These are phyloP conservation scores for Plasmodium yoelii DNA, from an alignment of 169 alveolate species.

Conservation along the genomic window DNA sequence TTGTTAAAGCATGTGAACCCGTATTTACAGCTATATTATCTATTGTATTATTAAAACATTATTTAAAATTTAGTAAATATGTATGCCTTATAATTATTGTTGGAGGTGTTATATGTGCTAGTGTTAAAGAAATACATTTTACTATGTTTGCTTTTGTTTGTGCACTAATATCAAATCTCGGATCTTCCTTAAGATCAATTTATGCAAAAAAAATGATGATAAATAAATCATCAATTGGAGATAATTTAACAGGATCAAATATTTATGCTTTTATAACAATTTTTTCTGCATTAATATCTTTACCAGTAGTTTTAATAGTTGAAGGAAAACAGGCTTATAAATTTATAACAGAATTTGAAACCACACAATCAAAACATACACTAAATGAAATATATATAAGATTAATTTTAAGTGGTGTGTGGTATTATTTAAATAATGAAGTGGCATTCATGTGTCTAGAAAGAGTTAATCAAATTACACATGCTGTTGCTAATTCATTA, in stretches of 20 bases:
- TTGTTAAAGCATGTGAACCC: constrained; percentile 89
- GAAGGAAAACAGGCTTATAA: constrained; percentile 78
- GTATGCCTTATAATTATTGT: constrained; percentile 83
- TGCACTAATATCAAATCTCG: constrained; percentile 88
- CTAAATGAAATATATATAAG: constrained; percentile 31
- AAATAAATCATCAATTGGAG: constrained; percentile 82
- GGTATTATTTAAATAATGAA: constrained; percentile 88
- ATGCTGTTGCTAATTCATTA: constrained; percentile 88
- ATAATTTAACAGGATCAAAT: constrained; percentile 81
- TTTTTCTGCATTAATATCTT: constrained; percentile 82
- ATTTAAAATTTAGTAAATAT: constrained; percentile 79
- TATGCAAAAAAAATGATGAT: constrained; percentile 85
- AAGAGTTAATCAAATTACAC: constrained; percentile 86
- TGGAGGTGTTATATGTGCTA: constrained; percentile 86
- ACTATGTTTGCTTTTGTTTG: constrained; percentile 84
- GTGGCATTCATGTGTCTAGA: constrained; percentile 87
- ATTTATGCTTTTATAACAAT: constrained; percentile 85
- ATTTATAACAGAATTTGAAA: constrained; percentile 14
- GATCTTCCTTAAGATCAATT: constrained; percentile 82
- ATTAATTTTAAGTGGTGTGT: constrained; percentile 79
- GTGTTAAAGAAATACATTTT: constrained; percentile 86
- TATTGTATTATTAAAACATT: constrained; percentile 78
- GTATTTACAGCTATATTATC: constrained; percentile 87
- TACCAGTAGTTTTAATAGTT: constrained; percentile 80
- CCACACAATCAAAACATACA: constrained; percentile 50